Evolutionary conservation across 2,329 filamentous ascomycete species (phyloP).

Genomic region (Myriangium duriaei): DNA sequence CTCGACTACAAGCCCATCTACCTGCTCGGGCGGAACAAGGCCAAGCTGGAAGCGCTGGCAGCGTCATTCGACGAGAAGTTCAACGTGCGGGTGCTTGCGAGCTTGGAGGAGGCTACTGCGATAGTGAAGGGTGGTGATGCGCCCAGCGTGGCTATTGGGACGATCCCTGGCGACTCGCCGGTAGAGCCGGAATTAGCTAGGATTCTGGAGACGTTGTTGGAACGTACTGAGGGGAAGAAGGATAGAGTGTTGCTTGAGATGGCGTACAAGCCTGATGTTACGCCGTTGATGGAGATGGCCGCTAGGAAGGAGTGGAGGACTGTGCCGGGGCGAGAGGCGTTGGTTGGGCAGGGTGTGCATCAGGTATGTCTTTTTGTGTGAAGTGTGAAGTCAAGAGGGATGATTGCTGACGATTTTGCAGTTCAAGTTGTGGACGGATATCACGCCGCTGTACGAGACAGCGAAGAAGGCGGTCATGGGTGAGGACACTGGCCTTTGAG

Average conservation of each 20-base stretch:
- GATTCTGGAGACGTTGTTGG: slow-evolving; percentile 46
- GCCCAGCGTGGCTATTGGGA: slow-evolving; percentile 68
- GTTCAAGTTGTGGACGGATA: slow-evolving; percentile 66
- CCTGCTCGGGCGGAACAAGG: slow-evolving; percentile 62
- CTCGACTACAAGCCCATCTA: slow-evolving; percentile 82
- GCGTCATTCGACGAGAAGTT: slow-evolving; percentile 62
- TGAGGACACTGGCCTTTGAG: slow-evolving; percentile 10
- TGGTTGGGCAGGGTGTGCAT: slow-evolving; percentile 73
- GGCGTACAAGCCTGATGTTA: slow-evolving; percentile 85
- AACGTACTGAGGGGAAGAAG: slow-evolving; percentile 28
- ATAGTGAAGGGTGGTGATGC: slow-evolving; percentile 35
- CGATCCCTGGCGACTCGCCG: slow-evolving; percentile 77
- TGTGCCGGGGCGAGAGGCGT: slow-evolving; percentile 76
- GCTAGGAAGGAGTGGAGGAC: slow-evolving; percentile 66
- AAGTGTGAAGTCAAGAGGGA: slow-evolving; percentile 8
- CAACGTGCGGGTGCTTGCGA: slow-evolving; percentile 52
- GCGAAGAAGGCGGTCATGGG: slow-evolving; percentile 43
- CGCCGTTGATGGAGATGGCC: slow-evolving; percentile 74
- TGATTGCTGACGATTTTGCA: slow-evolving; percentile 40
- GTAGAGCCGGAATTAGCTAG: slow-evolving; percentile 61
- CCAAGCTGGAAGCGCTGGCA: slow-evolving; percentile 55
- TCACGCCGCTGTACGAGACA: slow-evolving; percentile 58
- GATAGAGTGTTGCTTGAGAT: slow-evolving; percentile 70
- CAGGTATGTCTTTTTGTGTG: slow-evolving; percentile 42
- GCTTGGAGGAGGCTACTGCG: slow-evolving; percentile 37